Evolutionary conservation across 2,329 filamentous ascomycete species (phyloP).

Genomic region (Conoideocrella luteorostrata): DNA sequence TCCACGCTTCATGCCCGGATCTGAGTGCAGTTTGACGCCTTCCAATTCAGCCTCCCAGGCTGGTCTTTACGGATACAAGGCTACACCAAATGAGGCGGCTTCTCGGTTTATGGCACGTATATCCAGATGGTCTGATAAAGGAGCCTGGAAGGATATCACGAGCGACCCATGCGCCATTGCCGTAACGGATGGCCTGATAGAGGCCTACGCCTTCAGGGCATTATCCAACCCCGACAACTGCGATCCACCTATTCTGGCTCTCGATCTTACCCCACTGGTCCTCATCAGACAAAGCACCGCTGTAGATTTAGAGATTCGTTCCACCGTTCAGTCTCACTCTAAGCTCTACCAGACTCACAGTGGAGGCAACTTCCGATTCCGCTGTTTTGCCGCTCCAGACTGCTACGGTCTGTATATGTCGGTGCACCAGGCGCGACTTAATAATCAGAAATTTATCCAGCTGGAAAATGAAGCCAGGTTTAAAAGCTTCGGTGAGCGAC

Average conservation of each 20-base stretch:
- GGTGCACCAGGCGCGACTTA: constrained; percentile 82
- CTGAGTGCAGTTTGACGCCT: constrained; percentile 61
- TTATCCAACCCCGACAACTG: constrained; percentile 23
- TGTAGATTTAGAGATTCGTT: constrained; percentile 89
- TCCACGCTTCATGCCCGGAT: constrained; percentile 35
- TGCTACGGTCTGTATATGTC: constrained; percentile 77
- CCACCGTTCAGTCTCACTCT: constrained; percentile 68
- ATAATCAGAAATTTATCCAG: constrained; percentile 81
- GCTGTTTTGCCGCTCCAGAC: constrained; percentile 68
- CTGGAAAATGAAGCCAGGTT: constrained; percentile 61
- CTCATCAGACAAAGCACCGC: constrained; percentile 85
- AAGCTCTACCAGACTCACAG: constrained; percentile 58
- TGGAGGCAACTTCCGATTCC: constrained; percentile 79
- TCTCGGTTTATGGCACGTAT: constrained; percentile 47
- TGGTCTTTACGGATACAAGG: constrained; percentile 43
- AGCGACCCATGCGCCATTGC: constrained; percentile 47
- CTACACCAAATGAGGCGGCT: constrained; percentile 32
- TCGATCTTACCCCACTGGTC: constrained; percentile 87
- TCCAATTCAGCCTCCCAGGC: constrained; percentile 79
- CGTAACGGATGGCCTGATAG: constrained; percentile 52
- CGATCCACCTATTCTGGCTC: constrained; percentile 51
- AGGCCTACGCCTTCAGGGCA: constrained; percentile 42
- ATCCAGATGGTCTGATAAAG: constrained; percentile 57
- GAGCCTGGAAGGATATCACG: constrained; percentile 53
- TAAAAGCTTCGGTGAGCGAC: constrained; percentile 62